A percentile compares a stretch with the other conserved stretches of the same genome.
Evolutionary conservation across 2,329 filamentous ascomycete genomes (phyloP).

Genomic region (Ophiostoma fasciatum): DNA sequence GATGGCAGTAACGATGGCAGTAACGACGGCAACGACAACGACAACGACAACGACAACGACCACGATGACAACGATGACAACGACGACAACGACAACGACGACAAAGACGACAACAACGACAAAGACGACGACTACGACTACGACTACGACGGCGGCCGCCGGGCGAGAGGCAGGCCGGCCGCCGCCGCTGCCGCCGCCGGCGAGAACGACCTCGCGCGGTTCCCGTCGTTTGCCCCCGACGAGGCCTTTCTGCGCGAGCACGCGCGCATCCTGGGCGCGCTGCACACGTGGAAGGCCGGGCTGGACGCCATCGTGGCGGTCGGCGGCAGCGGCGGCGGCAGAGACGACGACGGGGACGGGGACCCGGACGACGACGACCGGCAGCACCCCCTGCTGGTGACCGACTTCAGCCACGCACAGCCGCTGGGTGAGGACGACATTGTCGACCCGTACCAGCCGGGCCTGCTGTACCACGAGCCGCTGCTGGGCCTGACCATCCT

Average conservation of each 20-base stretch:
- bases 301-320: no score
- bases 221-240: no score
- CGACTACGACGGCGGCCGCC: no score
- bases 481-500: slow-evolving; percentile 63
- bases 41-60: slow-evolving; percentile 5
- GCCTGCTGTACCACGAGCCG: slow-evolving; percentile 53
- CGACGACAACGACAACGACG: background rate
- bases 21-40: slow-evolving; percentile 48
- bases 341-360: no score
- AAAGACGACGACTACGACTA: background rate
- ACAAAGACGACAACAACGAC: background rate
- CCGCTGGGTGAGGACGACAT: slow-evolving; percentile 47
- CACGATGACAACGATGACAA: background rate
- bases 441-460: slow-evolving; percentile 56
- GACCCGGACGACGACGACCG: no score
- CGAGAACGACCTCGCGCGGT: slow-evolving; percentile 6
- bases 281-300: slow-evolving; percentile 34
- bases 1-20: slow-evolving; percentile 39
- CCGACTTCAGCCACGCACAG: slow-evolving; percentile 41
- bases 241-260: no score
- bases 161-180: no score
- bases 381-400: slow-evolving; percentile 32
- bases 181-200: no score
- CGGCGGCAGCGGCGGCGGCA: no score
- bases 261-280: slow-evolving; percentile 26